These are phyloP conservation scores for Penicillium turbatum DNA, from an alignment of 495 filamentous ascomycete species.

Conservation along the genomic window DNA sequence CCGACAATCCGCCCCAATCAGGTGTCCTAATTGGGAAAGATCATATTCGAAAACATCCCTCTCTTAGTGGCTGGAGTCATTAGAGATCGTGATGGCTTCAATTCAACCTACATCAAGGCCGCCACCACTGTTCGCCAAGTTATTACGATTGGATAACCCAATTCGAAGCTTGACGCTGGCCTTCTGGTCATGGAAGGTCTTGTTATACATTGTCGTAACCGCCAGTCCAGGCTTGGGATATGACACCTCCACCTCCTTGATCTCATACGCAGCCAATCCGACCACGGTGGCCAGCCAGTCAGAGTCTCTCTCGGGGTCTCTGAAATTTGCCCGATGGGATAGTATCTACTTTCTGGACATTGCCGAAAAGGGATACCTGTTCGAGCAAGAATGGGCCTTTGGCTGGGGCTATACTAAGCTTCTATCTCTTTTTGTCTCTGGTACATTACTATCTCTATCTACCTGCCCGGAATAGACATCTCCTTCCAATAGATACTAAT, in stretches of 20 bases:
- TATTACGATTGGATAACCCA: slow-evolving; percentile 33
- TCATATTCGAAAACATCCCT: background rate
- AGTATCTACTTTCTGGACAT: slow-evolving; percentile 76
- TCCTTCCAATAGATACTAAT: slow-evolving; percentile 5
- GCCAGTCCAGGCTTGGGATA: slow-evolving; percentile 71
- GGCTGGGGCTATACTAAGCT: slow-evolving; percentile 60
- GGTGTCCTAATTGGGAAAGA: background rate
- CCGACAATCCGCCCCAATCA: background rate
- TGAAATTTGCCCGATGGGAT: slow-evolving; percentile 81
- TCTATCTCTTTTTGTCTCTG: slow-evolving; percentile 41
- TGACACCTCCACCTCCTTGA: slow-evolving; percentile 77
- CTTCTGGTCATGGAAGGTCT: slow-evolving; percentile 63
- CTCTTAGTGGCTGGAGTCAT: background rate
- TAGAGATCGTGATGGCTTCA: slow-evolving; percentile 9
- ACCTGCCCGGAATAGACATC: background rate
- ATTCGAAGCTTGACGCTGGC: slow-evolving; percentile 34
- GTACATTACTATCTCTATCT: slow-evolving; percentile 31
- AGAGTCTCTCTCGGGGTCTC: slow-evolving; percentile 23
- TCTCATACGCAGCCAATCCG: slow-evolving; percentile 31
- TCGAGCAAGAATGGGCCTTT: slow-evolving; percentile 98
- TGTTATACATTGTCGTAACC: slow-evolving; percentile 62
- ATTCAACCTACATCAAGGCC: slow-evolving; percentile 7
- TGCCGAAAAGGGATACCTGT: slow-evolving; percentile 68
- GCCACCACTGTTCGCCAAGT: slow-evolving; percentile 12
- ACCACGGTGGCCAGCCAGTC: slow-evolving; percentile 9